Percentiles rank a stretch among this genome's conserved stretches.
Evolutionary conservation across 2,329 filamentous ascomycete species (phyloP).

Genomic region (Exophiala sideris): DNA sequence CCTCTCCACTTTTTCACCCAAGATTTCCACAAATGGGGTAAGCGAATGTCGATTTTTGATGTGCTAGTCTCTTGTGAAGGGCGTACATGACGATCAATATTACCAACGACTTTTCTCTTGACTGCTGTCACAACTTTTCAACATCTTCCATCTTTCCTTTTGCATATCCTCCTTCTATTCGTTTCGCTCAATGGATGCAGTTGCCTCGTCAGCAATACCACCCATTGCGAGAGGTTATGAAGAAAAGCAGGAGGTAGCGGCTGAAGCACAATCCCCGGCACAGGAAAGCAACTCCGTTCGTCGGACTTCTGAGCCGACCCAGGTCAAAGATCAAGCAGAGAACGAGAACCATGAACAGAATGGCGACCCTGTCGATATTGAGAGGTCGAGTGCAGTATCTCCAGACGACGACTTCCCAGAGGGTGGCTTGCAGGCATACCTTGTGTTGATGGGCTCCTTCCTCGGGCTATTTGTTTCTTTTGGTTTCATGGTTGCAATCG

Average conservation of each 20-base stretch:
- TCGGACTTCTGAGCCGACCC: background rate
- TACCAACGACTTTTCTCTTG: no score
- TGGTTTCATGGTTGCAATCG: conserved; percentile 49
- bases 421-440: conserved; percentile 36
- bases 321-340: background rate
- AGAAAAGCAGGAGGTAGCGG: background rate
- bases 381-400: background rate
- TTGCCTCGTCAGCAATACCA: conserved; percentile 6
- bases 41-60: no score
- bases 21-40: background rate
- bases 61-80: no score
- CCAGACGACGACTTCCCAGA: conserved; percentile 30
- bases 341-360: background rate
- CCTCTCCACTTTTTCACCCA: background rate
- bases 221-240: conserved; percentile 1
- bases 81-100: no score
- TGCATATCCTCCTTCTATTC: background rate
- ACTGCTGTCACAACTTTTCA: no score
- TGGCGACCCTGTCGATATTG: conserved; percentile 3
- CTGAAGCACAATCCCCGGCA: background rate
- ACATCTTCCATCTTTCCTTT: no score
- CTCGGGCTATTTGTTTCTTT: conserved; percentile 40
- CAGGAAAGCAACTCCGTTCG: no score
- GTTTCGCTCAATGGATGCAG: conserved; percentile 11
- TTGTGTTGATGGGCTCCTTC: conserved; percentile 35